A percentile compares a stretch with the other conserved stretches of the same genome.
phyloP scores from a whole-genome alignment of 148 eudicot species.

The Cornus kousa region DNA sequence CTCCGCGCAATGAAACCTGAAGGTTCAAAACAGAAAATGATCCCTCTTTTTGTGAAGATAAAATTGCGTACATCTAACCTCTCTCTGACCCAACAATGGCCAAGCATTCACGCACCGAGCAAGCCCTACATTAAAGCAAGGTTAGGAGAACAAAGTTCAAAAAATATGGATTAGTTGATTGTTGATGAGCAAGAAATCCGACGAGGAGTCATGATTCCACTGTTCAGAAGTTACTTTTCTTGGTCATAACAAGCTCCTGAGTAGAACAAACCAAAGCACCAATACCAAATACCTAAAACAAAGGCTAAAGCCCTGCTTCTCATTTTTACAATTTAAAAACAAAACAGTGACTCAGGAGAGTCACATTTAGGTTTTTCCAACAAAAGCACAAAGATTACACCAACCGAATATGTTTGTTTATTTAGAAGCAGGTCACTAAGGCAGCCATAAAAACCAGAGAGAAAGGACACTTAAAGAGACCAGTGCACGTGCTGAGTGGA shows the following conservation, averaged over 20 bases:
- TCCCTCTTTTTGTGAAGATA: too few relatives aligned
- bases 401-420: not conserved
- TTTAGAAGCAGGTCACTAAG: not conserved
- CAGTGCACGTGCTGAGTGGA: constrained; percentile 54
- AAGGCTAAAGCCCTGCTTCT: not conserved
- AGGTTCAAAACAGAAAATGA: too few relatives aligned
- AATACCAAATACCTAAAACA: not conserved
- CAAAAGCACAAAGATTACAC: not conserved
- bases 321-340: not conserved
- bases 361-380: not conserved
- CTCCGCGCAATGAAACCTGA: too few relatives aligned
- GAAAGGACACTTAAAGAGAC: constrained; percentile 44
- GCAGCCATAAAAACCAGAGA: not conserved
- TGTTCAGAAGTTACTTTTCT: not conserved
- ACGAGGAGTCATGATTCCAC: too few relatives aligned
- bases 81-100: too few relatives aligned
- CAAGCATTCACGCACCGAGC: too few relatives aligned
- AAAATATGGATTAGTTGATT: not conserved
- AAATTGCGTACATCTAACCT: too few relatives aligned
- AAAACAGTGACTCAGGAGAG: not conserved
- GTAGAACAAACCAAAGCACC: not conserved
- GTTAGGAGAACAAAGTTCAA: not conserved
- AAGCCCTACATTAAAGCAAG: not conserved
- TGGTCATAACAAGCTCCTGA: not conserved
- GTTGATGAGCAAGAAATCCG: not conserved